phyloP scores from a whole-genome alignment of 768 basidiomycete genomes.

The Pisolithus sp. region DNA sequence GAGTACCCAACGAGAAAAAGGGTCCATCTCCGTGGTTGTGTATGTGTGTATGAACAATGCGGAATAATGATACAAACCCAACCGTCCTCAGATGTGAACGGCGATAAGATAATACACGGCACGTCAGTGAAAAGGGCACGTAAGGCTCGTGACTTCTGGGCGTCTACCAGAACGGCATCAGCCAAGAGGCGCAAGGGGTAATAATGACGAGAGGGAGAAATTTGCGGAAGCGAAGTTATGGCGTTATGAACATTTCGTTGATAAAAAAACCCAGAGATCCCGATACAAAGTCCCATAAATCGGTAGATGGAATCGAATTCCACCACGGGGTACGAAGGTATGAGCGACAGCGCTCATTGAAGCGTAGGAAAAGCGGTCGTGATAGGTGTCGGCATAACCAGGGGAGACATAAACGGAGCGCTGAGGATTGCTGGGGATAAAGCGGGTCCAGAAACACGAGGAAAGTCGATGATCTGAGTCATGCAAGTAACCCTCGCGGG shows the following conservation, averaged over 20 bases:
- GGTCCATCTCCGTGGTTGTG: conserved; percentile 10
- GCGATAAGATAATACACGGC: conserved; percentile 24
- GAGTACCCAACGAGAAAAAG: conserved; percentile 6
- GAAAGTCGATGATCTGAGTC: conserved; percentile 23
- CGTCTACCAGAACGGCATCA: conserved; percentile 7
- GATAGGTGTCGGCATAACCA: conserved; percentile 10
- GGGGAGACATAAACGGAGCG: conserved; percentile 13
- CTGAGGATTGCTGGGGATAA: conserved; percentile 2
- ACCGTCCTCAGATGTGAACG: conserved; percentile 11
- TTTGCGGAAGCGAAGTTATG: conserved; percentile 1
- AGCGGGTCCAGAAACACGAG: background rate
- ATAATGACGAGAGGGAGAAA: conserved; percentile 5
- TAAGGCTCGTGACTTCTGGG: conserved; percentile 16
- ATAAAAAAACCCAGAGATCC: no score
- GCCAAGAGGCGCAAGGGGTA: background rate
- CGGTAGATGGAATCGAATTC: no score
- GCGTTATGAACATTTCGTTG: background rate
- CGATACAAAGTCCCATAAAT: no score
- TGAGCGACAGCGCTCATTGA: conserved; percentile 1
- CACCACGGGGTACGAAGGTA: conserved; percentile 13
- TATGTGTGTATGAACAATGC: conserved; percentile 20
- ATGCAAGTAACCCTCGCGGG: conserved; percentile 16
- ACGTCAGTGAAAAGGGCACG: conserved; percentile 22
- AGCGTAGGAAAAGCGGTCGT: background rate
- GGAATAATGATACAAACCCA: conserved; percentile 30